These are phyloP conservation scores for Neurospora sp. DNA, from an alignment of 495 filamentous ascomycete species.

Conservation along the genomic window DNA sequence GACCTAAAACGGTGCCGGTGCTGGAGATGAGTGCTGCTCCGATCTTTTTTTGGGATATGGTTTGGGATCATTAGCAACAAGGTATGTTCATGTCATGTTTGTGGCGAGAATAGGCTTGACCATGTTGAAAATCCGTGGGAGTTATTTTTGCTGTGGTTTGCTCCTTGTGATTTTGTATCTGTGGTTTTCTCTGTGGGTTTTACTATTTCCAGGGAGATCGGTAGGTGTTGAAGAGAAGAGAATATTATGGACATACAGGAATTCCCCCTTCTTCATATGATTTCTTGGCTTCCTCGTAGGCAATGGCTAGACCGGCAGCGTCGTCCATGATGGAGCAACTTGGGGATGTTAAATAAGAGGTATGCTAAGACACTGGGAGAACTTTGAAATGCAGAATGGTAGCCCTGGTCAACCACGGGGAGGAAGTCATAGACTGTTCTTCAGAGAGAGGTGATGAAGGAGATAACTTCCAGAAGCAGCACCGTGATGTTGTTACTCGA, in stretches of 20 bases:
- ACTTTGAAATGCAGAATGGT: neutral
- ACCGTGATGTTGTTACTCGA: neutral
- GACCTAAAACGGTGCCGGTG: constrained; percentile 65
- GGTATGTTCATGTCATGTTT: neutral
- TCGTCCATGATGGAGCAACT: constrained; percentile 35
- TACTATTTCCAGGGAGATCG: neutral
- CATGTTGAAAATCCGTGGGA: neutral
- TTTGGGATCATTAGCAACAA: neutral
- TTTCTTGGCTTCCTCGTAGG: constrained; percentile 67
- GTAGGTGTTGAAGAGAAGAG: neutral
- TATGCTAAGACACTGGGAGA: neutral
- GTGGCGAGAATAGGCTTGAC: neutral
- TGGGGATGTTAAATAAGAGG: neutral
- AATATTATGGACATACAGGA: constrained; percentile 34
- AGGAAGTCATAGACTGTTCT: neutral
- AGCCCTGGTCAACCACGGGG: neutral
- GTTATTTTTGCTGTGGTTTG: neutral
- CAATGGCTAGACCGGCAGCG: constrained; percentile 44
- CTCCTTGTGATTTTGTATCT: neutral
- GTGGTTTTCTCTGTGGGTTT: neutral
- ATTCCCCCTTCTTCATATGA: constrained; percentile 67
- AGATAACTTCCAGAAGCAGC: neutral
- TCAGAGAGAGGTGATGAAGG: neutral
- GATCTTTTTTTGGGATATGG: constrained; percentile 27
- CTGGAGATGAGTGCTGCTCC: constrained; percentile 64